A percentile compares a stretch with the other conserved stretches of the same genome.
Evolutionary conservation across 1,284 basidiomycete genomes (phyloP).

Genomic region (Cryptococcus sp.): DNA sequence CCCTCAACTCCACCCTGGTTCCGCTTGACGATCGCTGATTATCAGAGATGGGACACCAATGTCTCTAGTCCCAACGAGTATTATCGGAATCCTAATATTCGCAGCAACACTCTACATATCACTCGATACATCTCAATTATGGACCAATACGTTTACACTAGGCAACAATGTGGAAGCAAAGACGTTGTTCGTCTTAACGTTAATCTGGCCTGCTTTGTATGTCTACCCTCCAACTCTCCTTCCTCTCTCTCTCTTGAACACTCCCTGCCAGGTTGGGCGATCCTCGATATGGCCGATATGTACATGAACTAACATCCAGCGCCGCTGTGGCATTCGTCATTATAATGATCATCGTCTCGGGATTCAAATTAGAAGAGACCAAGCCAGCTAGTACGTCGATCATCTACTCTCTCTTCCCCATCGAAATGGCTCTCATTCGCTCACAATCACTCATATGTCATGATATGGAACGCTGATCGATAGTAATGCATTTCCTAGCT

Average conservation of each 20-base stretch:
- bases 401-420: neutral
- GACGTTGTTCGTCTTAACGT: slow-evolving; percentile 70
- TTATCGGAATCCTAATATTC: slow-evolving; percentile 62
- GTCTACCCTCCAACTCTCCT: slow-evolving; percentile 19
- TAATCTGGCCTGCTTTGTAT: slow-evolving; percentile 76
- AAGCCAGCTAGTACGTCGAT: slow-evolving; percentile 57
- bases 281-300: neutral
- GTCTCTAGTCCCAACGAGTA: slow-evolving; percentile 50
- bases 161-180: slow-evolving; percentile 54
- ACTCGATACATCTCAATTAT: slow-evolving; percentile 65
- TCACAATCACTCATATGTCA: neutral
- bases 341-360: slow-evolving; percentile 70
- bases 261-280: too few relatives aligned
- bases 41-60: slow-evolving; percentile 62
- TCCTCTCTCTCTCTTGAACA: too few relatives aligned
- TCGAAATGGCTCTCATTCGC: neutral
- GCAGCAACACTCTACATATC: slow-evolving; percentile 68
- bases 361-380: slow-evolving; percentile 64
- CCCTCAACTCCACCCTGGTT: neutral
- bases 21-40: neutral
- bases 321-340: slow-evolving; percentile 62
- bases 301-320: slow-evolving; percentile 46
- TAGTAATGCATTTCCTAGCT: slow-evolving; percentile 47
- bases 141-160: slow-evolving; percentile 60
- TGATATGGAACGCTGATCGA: slow-evolving; percentile 2